Evolutionary conservation across 768 basidiomycete species (phyloP), one percentile per base, ranked within the genome.

Genomic region (Floccularia luteovirens): DNA sequence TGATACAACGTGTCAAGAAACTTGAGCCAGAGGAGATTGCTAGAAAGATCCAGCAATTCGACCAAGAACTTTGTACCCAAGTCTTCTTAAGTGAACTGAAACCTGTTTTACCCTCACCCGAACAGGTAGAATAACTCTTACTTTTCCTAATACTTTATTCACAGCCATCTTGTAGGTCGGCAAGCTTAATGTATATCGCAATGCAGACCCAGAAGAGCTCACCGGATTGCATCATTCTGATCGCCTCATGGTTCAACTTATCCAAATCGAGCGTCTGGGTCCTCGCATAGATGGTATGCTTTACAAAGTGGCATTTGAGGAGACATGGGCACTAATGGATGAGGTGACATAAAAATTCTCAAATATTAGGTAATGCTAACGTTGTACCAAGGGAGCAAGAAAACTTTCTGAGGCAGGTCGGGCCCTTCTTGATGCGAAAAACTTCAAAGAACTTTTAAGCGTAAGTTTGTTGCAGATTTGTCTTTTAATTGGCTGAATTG

Each of bases 241-340:
- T 62, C 80, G 96, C 23, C 74, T 99, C 34, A 92, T 99, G 89
- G 91, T 99, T 19, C 87, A 93, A 46, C 70, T 97, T 25, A 96
- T 98, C 51, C 90, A 96, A 58, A 92, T 98, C 20, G 79, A 94
- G 31, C 82, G 90, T 24, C 69, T 99, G 7, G 75, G 72, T 7
- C 86, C 90, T 33, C 79, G 96, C 7, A 82, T 98, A 44, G 81
- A 94, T 52, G 83, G 90, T n/a, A 97, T 99, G 96, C 69, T 96
- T 24, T 97, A 92, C 57, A 84, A 83, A 52, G 78, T 79, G 43
- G 77, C 77, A 31, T 98, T 96, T 53, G 85, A 90, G 5, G 93
- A 97, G 54, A 81, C 79, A 21, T 82, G 83, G 76, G 55, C 74
- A 6, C 63, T 97, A 32, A 68, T 91, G 38, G 86, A 93, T 43